These are phyloP conservation scores for Bruguiera parviflora DNA, from an alignment of 345 rosid genomes.

Conservation along the genomic window DNA sequence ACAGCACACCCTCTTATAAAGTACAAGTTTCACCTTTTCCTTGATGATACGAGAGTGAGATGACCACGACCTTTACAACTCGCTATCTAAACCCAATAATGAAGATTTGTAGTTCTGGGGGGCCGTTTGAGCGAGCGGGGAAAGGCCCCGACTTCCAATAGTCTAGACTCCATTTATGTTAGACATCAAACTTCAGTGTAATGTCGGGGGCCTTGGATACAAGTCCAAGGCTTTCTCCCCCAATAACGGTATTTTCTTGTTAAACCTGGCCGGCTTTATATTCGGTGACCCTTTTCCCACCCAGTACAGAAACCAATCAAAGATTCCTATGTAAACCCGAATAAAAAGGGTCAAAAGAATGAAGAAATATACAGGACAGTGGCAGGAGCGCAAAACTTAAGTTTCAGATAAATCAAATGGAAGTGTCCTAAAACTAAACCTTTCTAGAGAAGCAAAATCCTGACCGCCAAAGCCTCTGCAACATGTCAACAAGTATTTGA, in stretches of 20 bases:
- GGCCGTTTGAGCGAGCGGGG: slow-evolving; percentile 5
- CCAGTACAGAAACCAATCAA: slow-evolving; percentile 1
- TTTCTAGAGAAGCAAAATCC: not conserved
- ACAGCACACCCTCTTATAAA: no score
- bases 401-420: slow-evolving; percentile 11
- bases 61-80: no score
- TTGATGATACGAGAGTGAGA: no score
- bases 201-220: slow-evolving; percentile 20
- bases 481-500: not conserved
- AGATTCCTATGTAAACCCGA: slow-evolving; percentile 15
- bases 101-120: no score
- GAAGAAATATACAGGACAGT: slow-evolving; percentile 4
- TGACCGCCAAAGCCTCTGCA: not conserved
- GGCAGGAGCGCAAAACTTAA: not conserved
- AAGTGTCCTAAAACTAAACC: not conserved
- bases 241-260: no score
- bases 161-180: not conserved
- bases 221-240: slow-evolving; percentile 15
- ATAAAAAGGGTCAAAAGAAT: slow-evolving; percentile 30
- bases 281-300: not conserved
- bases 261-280: not conserved
- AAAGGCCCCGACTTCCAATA: slow-evolving; percentile 23
- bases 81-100: no score
- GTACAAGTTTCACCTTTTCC: no score
- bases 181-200: not conserved